phyloP scores from a whole-genome alignment of 2,329 filamentous ascomycete species.

The Lachnellula arida region DNA sequence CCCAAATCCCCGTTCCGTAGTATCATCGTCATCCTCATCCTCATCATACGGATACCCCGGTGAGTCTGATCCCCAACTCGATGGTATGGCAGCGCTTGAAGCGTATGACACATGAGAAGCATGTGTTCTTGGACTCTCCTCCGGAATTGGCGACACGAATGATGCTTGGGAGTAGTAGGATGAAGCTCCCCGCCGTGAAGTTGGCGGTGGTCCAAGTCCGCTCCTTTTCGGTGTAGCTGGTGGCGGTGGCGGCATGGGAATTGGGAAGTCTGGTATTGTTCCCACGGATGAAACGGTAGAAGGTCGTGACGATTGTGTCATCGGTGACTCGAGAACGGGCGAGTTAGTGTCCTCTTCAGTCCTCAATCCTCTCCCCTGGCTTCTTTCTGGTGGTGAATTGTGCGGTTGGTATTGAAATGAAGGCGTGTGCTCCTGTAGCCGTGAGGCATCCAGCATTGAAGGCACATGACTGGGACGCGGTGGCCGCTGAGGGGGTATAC shows the following conservation, averaged over 20 bases:
- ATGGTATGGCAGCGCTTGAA: slow-evolving; percentile 68
- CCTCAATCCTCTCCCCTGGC: slow-evolving; percentile 1
- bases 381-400: slow-evolving; percentile 28
- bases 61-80: slow-evolving; percentile 52
- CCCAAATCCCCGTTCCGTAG: slow-evolving; percentile 17
- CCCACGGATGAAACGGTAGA: slow-evolving; percentile 51
- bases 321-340: slow-evolving; percentile 39
- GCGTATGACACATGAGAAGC: slow-evolving; percentile 61
- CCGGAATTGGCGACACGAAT: slow-evolving; percentile 70
- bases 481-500: slow-evolving; percentile 52
- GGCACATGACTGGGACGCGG: slow-evolving; percentile 56
- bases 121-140: slow-evolving; percentile 54
- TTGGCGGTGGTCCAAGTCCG: slow-evolving; percentile 56
- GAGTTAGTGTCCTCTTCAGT: slow-evolving; percentile 24
- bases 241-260: slow-evolving; percentile 20
- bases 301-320: slow-evolving; percentile 46
- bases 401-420: slow-evolving; percentile 45
- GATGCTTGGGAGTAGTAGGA: slow-evolving; percentile 63
- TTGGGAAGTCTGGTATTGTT: slow-evolving; percentile 50
- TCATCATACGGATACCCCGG: slow-evolving; percentile 36
- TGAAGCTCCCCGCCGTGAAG: slow-evolving; percentile 54
- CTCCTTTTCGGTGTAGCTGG: slow-evolving; percentile 39
- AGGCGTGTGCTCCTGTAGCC: slow-evolving; percentile 51
- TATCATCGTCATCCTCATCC: slow-evolving; percentile 23
- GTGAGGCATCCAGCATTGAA: slow-evolving; percentile 53